Base-by-base conservation (phyloP, 2,329 filamentous ascomycete genomes). In the Paecilomyces sp. region DNA sequence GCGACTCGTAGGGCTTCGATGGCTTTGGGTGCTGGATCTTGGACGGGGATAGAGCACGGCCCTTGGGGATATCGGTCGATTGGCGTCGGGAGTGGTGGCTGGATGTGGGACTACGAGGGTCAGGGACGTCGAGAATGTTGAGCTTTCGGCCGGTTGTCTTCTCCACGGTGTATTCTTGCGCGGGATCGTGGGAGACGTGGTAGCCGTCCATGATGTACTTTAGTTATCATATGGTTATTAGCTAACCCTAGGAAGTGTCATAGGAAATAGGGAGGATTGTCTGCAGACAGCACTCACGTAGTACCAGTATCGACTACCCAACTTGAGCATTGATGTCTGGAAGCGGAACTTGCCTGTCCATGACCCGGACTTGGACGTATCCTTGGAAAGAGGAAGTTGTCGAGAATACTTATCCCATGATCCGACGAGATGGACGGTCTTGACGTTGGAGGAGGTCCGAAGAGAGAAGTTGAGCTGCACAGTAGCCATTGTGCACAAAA, bases 301-400 rank as follows among this genome's bases (percentile, higher is more conserved):
- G 88, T 97, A 99, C 94, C 94, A 99, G 87, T 97, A 97, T 75
- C 93, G 88, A 76, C 91, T 87, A 75, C 93, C 92, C 70, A 91
- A 83, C 82, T 93, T 88, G 70, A 97, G 85, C 62, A 91, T 93
- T 63, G 86, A 80, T 74, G 88, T 89, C 80, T 94, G 90, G 82
- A 99, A 97, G 80, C 91, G 89, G 83, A 99, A 97, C 72, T 91
- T 95, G 73, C 93, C 94, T 77, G 92, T 90, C 92, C 93, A 97
- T 68, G 89, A 89, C 74, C 92, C 92, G 60, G 89, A 86, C 83
- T 96, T 96, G 79, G 88, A 85, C 72, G 82, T 80, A 77, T 96
- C 91, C 82, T 92, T 92, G 79, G 92, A 91, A 69, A 97, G 89
- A 59, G 93, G 93, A 70, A 97, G 90, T 80, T 97, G 93, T 67